Conservation (phyloP, 192 early-diverging fungal species). For the Umbelopsis sp. region DNA sequence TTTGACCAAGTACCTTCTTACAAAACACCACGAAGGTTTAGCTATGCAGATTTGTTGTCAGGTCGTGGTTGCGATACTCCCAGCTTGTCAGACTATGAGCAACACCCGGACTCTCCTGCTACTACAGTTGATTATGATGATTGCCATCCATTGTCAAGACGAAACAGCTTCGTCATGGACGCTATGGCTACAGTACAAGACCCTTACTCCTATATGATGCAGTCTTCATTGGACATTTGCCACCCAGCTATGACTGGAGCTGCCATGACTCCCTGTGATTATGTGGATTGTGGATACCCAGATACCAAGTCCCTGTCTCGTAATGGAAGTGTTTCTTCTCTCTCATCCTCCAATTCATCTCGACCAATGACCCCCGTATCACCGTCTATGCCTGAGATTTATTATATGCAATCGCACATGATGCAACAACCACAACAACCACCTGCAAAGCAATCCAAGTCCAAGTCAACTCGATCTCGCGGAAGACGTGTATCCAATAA, state of each 20-base stretch:
- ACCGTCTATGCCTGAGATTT: conserved; percentile 10
- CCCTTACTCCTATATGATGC: conserved; percentile 14
- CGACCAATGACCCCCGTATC: conserved; percentile 10
- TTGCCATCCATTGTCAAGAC: conserved; percentile 18
- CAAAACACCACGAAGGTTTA: conserved; percentile 15
- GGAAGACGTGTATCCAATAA: conserved; percentile 55
- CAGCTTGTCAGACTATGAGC: conserved; percentile 35
- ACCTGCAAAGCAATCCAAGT: neutral
- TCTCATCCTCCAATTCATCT: conserved; percentile 7
- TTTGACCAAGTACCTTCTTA: conserved; percentile 17
- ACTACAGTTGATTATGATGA: conserved; percentile 32
- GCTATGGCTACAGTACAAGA: conserved; percentile 16
- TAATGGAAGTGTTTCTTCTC: conserved; percentile 14
- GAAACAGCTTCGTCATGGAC: conserved; percentile 9
- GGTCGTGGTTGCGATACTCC: conserved; percentile 27
- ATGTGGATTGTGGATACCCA: neutral
- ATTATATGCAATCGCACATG: conserved; percentile 29
- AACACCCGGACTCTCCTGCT: conserved; percentile 32
- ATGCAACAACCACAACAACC: conserved; percentile 19
- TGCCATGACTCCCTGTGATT: neutral
- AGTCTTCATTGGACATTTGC: conserved; percentile 9
- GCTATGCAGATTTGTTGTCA: conserved; percentile 36
- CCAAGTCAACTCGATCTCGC: conserved; percentile 41
- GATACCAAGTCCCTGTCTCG: neutral
- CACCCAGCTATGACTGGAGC: neutral